These are phyloP conservation scores for Bolboschoenoplectus hybrid DNA, from an alignment of 202 grass and related monocot genomes.

Conservation along the genomic window DNA sequence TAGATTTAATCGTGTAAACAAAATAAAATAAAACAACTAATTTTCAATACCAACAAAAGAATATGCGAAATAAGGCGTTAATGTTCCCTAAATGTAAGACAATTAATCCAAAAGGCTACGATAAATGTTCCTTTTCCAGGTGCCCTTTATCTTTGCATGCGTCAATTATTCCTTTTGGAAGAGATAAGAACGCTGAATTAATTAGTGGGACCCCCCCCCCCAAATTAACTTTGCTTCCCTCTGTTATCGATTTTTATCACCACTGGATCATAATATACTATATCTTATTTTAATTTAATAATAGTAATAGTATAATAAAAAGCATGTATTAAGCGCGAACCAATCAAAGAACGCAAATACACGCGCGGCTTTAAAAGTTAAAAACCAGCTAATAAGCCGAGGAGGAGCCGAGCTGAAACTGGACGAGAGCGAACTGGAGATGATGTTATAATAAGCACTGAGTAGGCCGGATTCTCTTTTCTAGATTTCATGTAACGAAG, in stretches of 20 bases:
- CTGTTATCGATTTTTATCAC: not conserved
- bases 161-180: not conserved
- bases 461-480: not conserved
- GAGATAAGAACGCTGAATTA: constrained; percentile 20
- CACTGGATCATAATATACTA: not conserved
- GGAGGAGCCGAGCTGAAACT: not conserved
- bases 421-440: not conserved
- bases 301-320: not conserved
- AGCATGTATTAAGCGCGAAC: not conserved
- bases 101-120: not conserved
- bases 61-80: not conserved
- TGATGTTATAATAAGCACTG: not conserved
- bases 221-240: not conserved
- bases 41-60: not conserved
- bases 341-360: not conserved
- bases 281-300: not conserved
- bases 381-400: not conserved
- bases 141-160: not conserved
- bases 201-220: not conserved
- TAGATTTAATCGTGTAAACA: too few species aligned
- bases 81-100: not conserved
- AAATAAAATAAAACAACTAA: not conserved
- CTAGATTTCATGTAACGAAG: not conserved
- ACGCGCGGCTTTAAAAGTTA: not conserved
- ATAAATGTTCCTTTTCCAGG: not conserved